These are phyloP conservation scores for Hemileccinum hortonii DNA, from an alignment of 1,284 basidiomycete genomes.

Conservation along the genomic window DNA sequence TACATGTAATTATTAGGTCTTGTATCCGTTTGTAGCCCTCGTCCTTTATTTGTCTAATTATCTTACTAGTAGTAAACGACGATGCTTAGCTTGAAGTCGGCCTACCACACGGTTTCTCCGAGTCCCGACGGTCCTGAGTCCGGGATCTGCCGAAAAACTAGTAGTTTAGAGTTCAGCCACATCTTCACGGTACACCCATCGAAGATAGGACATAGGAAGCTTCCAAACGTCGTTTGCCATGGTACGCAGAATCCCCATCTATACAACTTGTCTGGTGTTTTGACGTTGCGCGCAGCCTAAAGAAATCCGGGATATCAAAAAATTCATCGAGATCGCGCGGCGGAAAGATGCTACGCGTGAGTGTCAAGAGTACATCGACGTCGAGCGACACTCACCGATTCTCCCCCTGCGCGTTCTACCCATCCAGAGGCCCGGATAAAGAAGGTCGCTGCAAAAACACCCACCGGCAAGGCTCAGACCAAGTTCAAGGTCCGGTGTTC, in stretches of 20 bases:
- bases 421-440: constrained; percentile 89
- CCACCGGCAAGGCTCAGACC: constrained; percentile 79
- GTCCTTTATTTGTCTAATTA: not conserved
- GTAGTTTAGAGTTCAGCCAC: constrained; percentile 36
- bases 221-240: constrained; percentile 18
- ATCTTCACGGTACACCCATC: not conserved
- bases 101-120: too few species aligned
- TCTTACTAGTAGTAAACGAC: not conserved
- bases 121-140: too few species aligned
- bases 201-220: not conserved
- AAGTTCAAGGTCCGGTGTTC: constrained; percentile 99
- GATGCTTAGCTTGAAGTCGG: not conserved
- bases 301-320: constrained; percentile 98
- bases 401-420: not conserved
- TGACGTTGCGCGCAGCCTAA: constrained; percentile 68
- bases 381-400: constrained; percentile 4
- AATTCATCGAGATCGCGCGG: constrained; percentile 96
- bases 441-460: constrained; percentile 74
- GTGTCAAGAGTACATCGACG: constrained; percentile 21
- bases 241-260: constrained; percentile 16
- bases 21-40: constrained; percentile 27
- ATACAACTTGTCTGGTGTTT: not conserved
- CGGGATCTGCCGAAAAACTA: constrained; percentile 29
- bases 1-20: constrained; percentile 16
- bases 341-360: constrained; percentile 82